Percentiles rank a stretch among this genome's conserved stretches.
Conservation (phyloP, 148 eudicot genomes). For the Rheum nobile region DNA sequence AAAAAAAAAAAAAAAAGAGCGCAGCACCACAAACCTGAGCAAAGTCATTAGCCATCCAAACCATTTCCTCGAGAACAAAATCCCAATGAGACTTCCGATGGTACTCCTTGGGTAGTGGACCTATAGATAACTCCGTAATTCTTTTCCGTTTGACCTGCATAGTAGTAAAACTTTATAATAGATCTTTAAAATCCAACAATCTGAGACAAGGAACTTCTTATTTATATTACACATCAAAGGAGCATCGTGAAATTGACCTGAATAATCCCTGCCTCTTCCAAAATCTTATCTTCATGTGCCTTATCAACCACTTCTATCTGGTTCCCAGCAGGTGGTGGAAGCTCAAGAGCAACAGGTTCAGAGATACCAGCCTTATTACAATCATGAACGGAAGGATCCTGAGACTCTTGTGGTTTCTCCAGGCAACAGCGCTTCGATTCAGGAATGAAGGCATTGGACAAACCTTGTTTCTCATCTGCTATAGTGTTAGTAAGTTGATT, state of each 20-base stretch:
- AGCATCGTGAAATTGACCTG: slow-evolving; percentile 41
- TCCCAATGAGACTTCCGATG: slow-evolving; percentile 73
- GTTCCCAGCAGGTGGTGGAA: slow-evolving; percentile 26
- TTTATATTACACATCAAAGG: not conserved
- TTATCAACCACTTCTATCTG: slow-evolving; percentile 31
- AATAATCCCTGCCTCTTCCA: slow-evolving; percentile 76
- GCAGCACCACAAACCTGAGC: slow-evolving; percentile 54
- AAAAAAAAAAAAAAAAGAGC: not conserved
- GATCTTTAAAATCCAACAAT: not conserved
- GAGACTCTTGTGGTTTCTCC: slow-evolving; percentile 16
- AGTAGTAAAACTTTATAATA: not conserved
- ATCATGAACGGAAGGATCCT: slow-evolving; percentile 22
- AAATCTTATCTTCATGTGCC: slow-evolving; percentile 73
- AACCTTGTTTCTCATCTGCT: slow-evolving; percentile 21
- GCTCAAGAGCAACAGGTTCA: slow-evolving; percentile 22
- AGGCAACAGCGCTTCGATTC: slow-evolving; percentile 21
- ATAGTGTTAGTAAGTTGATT: slow-evolving; percentile 21
- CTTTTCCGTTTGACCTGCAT: slow-evolving; percentile 70
- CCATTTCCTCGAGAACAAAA: slow-evolving; percentile 91
- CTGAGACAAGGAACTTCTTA: not conserved
- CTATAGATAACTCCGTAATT: slow-evolving; percentile 63
- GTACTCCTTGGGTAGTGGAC: slow-evolving; percentile 26
- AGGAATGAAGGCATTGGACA: slow-evolving; percentile 16
- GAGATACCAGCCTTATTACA: slow-evolving; percentile 13
- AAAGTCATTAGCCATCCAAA: slow-evolving; percentile 97